Evolutionary conservation across 371 early-diverging fungal genomes (phyloP).

Genomic region (Polyrhizophydium stewartii): DNA sequence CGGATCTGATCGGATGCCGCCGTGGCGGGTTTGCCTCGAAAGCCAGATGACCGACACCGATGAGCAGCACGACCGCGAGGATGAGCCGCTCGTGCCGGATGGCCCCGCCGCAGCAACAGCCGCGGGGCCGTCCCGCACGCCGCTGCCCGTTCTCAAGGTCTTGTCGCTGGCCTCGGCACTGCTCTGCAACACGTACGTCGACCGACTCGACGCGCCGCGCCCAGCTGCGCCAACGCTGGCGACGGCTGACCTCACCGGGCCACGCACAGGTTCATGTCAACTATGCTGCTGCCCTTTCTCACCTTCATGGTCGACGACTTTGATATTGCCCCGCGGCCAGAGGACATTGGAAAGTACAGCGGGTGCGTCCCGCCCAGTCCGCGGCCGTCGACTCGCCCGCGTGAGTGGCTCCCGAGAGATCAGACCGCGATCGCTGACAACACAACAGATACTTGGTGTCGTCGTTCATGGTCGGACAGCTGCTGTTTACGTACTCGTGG

Average conservation of each 20-base stretch:
- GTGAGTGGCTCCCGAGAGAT: not conserved
- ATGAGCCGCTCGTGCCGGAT: no score
- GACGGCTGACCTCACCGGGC: not conserved
- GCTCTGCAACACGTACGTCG: not conserved
- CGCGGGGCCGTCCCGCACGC: no score
- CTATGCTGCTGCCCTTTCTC: constrained; percentile 21
- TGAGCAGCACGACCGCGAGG: no score
- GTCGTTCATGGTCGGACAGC: constrained; percentile 28
- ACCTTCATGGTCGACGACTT: constrained; percentile 25
- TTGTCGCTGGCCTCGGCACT: not conserved
- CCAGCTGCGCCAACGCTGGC: not conserved
- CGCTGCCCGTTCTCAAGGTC: not conserved
- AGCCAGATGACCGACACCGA: no score
- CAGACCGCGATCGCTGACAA: not conserved
- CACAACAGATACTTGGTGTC: constrained; percentile 7
- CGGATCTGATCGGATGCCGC: no score
- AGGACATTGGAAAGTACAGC: constrained; percentile 18
- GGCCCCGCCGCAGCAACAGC: no score
- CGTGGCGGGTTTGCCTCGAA: no score
- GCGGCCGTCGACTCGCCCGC: not conserved
- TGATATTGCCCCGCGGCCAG: constrained; percentile 5
- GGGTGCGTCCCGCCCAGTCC: not conserved
- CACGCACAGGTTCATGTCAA: constrained; percentile 12
- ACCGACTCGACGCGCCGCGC: not conserved
- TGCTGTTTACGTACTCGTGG: constrained; percentile 20